phyloP scores from a whole-genome alignment of 148 eudicot species.

The Persicaria tinctoria region DNA sequence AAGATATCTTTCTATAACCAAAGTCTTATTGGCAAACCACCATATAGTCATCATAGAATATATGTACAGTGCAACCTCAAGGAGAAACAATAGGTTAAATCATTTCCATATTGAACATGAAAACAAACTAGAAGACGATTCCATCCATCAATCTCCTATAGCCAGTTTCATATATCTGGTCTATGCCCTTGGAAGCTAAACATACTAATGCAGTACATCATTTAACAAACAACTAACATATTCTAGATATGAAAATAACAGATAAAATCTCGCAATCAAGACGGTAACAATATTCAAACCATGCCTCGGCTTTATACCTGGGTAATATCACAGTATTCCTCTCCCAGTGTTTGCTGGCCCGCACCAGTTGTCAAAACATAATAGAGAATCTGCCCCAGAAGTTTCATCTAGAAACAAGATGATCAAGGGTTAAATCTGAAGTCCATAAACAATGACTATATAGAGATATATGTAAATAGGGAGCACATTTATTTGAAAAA shows the following conservation, averaged over 20 bases:
- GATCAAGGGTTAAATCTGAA: neutral
- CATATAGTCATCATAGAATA: neutral
- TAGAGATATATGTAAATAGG: neutral
- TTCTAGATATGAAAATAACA: neutral
- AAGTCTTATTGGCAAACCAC: neutral
- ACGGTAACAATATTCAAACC: neutral
- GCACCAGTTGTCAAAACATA: slow-evolving; percentile 91
- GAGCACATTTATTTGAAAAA: neutral
- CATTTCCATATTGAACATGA: neutral
- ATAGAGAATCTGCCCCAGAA: slow-evolving; percentile 95
- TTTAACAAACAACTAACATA: neutral
- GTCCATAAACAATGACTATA: neutral
- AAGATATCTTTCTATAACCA: neutral
- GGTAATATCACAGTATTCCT: slow-evolving; percentile 92
- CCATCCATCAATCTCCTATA: neutral
- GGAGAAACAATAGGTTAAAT: neutral
- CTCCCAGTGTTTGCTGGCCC: slow-evolving; percentile 96
- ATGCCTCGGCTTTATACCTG: slow-evolving; percentile 41
- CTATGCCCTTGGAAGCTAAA: neutral
- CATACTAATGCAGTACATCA: neutral
- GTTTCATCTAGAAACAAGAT: slow-evolving; percentile 58
- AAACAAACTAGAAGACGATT: neutral
- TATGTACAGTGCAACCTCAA: neutral
- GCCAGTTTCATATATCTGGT: neutral
- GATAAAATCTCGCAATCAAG: neutral